Percentiles rank a stretch among this genome's conserved stretches.
These are phyloP conservation scores for Benincasa hispida DNA, from an alignment of 306 rosid species.

Conservation along the genomic window DNA sequence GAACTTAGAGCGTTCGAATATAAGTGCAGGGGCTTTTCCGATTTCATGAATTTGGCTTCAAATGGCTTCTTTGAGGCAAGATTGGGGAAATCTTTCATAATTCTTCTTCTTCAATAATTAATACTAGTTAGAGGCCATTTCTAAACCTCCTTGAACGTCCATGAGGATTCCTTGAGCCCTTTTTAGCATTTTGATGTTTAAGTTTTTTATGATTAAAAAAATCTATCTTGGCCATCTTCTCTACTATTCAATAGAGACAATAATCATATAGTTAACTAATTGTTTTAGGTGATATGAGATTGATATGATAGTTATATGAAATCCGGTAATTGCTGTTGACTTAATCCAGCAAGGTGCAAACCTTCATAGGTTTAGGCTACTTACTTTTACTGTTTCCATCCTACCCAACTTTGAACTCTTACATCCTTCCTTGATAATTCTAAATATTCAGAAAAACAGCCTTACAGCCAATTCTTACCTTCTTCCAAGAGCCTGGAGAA, in stretches of 20 bases:
- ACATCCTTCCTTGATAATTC: neutral
- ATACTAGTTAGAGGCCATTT: neutral
- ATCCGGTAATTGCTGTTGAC: neutral
- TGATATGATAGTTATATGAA: neutral
- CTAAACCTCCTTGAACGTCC: neutral
- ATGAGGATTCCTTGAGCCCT: neutral
- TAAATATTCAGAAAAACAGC: neutral
- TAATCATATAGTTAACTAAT: neutral
- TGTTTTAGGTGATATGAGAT: neutral
- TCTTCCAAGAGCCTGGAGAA: slow-evolving; percentile 73
- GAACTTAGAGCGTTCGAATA: neutral
- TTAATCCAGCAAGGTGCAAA: neutral
- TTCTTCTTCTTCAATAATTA: neutral
- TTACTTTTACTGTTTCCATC: neutral
- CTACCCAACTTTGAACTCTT: neutral
- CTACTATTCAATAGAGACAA: neutral
- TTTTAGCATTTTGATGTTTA: neutral
- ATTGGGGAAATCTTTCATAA: neutral
- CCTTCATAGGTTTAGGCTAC: neutral
- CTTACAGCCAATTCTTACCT: slow-evolving; percentile 27
- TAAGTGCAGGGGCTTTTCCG: neutral
- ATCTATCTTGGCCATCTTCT: neutral
- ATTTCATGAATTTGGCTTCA: neutral
- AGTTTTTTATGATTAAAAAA: neutral
- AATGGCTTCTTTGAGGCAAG: neutral